Evolutionary conservation across 2,329 filamentous ascomycete genomes (phyloP), one percentile per base, ranked within the genome.

Genomic region (Fusarium napiforme): DNA sequence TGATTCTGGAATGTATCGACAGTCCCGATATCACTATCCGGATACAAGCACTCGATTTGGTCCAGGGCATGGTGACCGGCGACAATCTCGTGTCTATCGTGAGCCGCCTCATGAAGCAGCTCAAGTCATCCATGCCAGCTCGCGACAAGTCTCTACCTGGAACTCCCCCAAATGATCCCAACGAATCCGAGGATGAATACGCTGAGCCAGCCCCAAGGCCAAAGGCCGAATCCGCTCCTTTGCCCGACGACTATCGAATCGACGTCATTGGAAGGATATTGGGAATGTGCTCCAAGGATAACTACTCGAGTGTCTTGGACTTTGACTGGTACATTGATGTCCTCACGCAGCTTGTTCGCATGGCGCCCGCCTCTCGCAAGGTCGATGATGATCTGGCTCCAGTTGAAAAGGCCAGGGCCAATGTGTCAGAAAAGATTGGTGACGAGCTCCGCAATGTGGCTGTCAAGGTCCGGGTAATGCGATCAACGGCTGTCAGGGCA

Each of bases 251-350:
- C 73, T 99, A 98, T 81, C 92, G 92, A 58, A 85, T 91, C 42
- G 93, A 93, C 76, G 94, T 98, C 26, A 94, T 98, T 59, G 88
- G 89, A 64, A 90, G 93, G 67, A 94, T 98, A 68, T 81, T 98
- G 16, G 90, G 92, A 69, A 97, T 99, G 90, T 98, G 96, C 81
- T 93, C 94, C 14, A 91, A 91, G 73, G 93, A 95, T 73, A 97
- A 95, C 69, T 99, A 98, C 81, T 88, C 89, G 43, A 94, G 95
- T 78, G 87, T 99, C 53, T 85, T 88, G 59, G 96, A 99, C 80
- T 99, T 99, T 81, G 96, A 98, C 75, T 99, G 96, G 96, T 98
- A 98, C 81, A 93, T 98, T 74, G 93, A 96, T 74, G 90, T 97
- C 34, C 85, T 99, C 36, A 92, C 94, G 9, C 94, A 97, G 79